Conservation (phyloP, 805 yeast species). For the Yarrowia sp. region DNA sequence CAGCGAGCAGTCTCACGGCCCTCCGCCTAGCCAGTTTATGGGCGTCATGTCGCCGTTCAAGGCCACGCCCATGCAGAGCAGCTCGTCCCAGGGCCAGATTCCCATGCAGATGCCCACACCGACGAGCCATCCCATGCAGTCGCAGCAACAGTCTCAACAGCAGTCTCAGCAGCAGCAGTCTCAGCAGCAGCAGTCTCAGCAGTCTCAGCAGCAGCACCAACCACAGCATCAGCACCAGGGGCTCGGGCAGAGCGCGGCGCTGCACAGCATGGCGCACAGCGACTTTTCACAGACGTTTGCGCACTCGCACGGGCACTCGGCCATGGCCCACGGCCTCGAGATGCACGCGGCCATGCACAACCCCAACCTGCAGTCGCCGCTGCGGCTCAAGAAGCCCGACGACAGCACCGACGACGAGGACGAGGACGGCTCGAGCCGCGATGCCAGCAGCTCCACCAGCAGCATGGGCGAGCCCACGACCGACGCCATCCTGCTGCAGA, state of each 20-base stretch:
- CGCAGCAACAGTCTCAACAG: not conserved
- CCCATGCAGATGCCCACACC: slow-evolving; percentile 7
- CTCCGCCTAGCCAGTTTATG: slow-evolving; percentile 24
- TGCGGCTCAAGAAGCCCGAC: slow-evolving; percentile 21
- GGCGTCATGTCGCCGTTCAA: slow-evolving; percentile 23
- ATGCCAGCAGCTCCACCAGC: not conserved
- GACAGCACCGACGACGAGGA: slow-evolving; percentile 24
- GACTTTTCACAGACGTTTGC: slow-evolving; percentile 14
- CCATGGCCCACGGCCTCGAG: slow-evolving; percentile 14
- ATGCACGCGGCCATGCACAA: slow-evolving; percentile 8
- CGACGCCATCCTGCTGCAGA: slow-evolving; percentile 6
- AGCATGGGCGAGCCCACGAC: slow-evolving; percentile 5
- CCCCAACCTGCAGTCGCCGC: slow-evolving; percentile 21
- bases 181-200: not conserved
- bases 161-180: not conserved
- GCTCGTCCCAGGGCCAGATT: not conserved
- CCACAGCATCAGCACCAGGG: not conserved
- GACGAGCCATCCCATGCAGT: not conserved
- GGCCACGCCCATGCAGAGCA: not conserved
- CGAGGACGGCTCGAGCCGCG: not conserved
- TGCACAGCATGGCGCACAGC: not conserved
- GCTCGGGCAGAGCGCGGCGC: not conserved
- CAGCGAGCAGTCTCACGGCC: not conserved
- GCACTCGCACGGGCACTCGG: not conserved
- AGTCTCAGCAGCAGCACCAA: not conserved